Evolutionary conservation across 2,329 filamentous ascomycete genomes (phyloP).

Genomic region (Aspergillus udagawae): DNA sequence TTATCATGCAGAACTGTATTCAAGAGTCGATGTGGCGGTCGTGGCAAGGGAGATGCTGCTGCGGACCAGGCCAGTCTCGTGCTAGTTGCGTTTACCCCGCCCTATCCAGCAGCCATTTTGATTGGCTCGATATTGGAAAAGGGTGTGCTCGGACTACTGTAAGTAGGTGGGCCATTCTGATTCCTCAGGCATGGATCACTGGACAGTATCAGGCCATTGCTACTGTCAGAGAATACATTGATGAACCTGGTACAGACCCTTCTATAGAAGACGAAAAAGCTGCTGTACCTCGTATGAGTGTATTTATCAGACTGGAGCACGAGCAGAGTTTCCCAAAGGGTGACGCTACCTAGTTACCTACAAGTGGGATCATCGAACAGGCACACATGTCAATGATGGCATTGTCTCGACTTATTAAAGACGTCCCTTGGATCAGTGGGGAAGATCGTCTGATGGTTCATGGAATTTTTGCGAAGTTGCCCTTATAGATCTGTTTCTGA

Average conservation of each 20-base stretch:
- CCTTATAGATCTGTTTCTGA: background rate
- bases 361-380: background rate
- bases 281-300: too few species aligned
- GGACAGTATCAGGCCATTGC: background rate
- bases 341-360: background rate
- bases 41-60: slow-evolving; percentile 7
- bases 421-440: background rate
- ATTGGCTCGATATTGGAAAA: background rate
- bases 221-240: background rate
- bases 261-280: background rate
- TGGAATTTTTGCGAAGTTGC: background rate
- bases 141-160: background rate
- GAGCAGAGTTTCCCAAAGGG: background rate
- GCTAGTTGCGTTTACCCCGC: slow-evolving; percentile 12
- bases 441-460: background rate
- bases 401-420: background rate
- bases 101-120: background rate
- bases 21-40: background rate
- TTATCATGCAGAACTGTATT: background rate
- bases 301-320: background rate
- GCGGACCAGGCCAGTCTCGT: slow-evolving; percentile 19
- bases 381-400: background rate
- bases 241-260: background rate
- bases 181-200: background rate
- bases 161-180: too few species aligned